Percentiles rank a stretch among this genome's conserved stretches.
These are phyloP conservation scores for Penstemon barbatus DNA, from an alignment of 257 asterid genomes.

Conservation along the genomic window DNA sequence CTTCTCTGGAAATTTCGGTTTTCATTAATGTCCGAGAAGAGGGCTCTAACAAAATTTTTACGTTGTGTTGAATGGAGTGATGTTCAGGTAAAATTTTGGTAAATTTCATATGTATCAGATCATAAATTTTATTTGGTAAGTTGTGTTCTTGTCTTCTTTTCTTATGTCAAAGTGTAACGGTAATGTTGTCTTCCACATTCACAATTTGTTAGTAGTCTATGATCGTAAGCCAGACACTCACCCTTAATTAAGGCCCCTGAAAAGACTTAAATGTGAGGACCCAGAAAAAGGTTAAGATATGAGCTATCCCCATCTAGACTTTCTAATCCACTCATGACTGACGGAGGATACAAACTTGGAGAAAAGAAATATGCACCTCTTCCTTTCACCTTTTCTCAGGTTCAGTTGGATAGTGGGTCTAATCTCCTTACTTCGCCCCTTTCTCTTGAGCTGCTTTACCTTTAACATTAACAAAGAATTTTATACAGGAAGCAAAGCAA, in stretches of 20 bases:
- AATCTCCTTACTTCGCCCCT: conserved; percentile 1
- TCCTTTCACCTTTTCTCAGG: neutral
- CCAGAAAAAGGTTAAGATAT: neutral
- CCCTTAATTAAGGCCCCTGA: conserved; percentile 2
- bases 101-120: conserved; percentile 17
- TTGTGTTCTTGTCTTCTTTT: conserved; percentile 3
- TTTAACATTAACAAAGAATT: conserved; percentile 6
- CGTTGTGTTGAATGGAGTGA: conserved; percentile 99
- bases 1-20: conserved; percentile 97
- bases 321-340: neutral
- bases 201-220: conserved; percentile 2
- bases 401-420: neutral
- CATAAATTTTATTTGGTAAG: conserved; percentile 8
- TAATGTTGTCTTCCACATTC: neutral
- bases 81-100: conserved; percentile 61
- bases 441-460: conserved; percentile 10
- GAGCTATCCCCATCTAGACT: neutral
- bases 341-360: neutral
- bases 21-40: conserved; percentile 92
- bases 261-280: conserved; percentile 18
- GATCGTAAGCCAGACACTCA: neutral
- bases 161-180: conserved; percentile 10
- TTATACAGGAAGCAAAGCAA: conserved; percentile 91
- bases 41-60: conserved; percentile 87
- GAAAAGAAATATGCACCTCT: neutral